Evolutionary conservation across 805 yeast species (phyloP), one percentile per base, ranked within the genome.

Genomic region (Suhomyces sp.): DNA sequence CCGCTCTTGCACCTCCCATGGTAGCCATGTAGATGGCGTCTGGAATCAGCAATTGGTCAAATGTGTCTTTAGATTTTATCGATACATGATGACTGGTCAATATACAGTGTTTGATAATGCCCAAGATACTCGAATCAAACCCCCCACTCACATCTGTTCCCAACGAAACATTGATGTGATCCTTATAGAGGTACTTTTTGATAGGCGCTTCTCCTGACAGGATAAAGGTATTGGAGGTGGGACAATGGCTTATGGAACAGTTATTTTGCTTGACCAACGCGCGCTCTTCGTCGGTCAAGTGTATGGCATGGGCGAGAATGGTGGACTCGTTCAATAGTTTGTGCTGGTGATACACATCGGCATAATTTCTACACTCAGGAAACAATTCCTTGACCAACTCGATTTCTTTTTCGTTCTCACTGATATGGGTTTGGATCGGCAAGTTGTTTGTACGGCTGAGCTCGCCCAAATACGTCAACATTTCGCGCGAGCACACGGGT

Each of bases 161-260:
- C 48, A 93, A 76, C 7, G 96, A 83, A 22, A 94, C 96, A 51
- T 88, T 87, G 54, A 90, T 78, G 9, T 80, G 82, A 40, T 79
- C 78, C 46, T 85, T 77, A 51, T 91, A 72, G 42, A 90, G 71
- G 77, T 85, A 80, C 52, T 66, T 57, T 59, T 87, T 80, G 9
- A 93, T 83, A 17, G 90, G 86, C 7, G 96, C 92, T 68, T 90
- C 96, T 15, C 99, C 99, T 9, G 96, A 86, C 0, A 96, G 85
- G 53, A 93, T 79, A 15, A 94, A 84, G 1, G 96, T 84, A 67
- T 93, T 93, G 15, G 96, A 88, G 9, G 90, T 83, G 2, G 99
- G 99, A 71, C 99, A 93, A 69, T 94, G 98, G 4, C 96, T 80
- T 15, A 93, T 82, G 10, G 97, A 96, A 31, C 90, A 73, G 5